Conservation (phyloP, 1,139 yeast genomes). For the Suhomyces wounanorum region DNA sequence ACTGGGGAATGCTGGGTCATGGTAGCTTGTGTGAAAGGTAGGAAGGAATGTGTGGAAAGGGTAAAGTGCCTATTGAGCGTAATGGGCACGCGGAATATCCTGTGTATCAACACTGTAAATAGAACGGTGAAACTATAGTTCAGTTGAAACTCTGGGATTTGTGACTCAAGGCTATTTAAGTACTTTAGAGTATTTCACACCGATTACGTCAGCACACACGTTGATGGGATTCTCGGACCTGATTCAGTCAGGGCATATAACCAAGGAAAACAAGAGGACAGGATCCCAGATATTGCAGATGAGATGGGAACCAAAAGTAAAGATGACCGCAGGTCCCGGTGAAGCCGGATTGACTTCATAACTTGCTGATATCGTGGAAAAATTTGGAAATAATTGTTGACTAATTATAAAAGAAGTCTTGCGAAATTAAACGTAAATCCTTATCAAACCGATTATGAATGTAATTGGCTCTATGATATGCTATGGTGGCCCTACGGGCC, state of each 20-base stretch:
- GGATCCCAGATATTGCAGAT: neutral
- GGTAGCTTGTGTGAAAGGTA: neutral
- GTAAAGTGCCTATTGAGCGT: neutral
- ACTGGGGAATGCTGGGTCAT: slow-evolving; percentile 8
- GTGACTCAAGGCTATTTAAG: neutral
- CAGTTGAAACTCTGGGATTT: neutral
- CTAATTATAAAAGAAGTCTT: slow-evolving; percentile 18
- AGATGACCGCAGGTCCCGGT: neutral
- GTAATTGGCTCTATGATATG: slow-evolving; percentile 17
- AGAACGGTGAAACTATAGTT: neutral
- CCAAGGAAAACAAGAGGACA: neutral
- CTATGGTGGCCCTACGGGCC: slow-evolving; percentile 16
- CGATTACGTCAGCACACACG: neutral
- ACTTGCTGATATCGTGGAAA: too few species aligned
- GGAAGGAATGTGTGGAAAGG: neutral
- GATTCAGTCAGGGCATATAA: neutral
- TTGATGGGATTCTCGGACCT: neutral
- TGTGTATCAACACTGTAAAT: neutral
- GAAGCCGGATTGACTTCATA: neutral
- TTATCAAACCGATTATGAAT: slow-evolving; percentile 15
- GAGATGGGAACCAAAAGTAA: neutral
- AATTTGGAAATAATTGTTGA: too few species aligned
- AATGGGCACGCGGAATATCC: neutral
- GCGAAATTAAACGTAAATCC: slow-evolving; percentile 16
- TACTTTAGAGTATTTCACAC: neutral